Evolutionary conservation across 169 alveolate genomes (phyloP).

Genomic region (Theileria orientalis): DNA sequence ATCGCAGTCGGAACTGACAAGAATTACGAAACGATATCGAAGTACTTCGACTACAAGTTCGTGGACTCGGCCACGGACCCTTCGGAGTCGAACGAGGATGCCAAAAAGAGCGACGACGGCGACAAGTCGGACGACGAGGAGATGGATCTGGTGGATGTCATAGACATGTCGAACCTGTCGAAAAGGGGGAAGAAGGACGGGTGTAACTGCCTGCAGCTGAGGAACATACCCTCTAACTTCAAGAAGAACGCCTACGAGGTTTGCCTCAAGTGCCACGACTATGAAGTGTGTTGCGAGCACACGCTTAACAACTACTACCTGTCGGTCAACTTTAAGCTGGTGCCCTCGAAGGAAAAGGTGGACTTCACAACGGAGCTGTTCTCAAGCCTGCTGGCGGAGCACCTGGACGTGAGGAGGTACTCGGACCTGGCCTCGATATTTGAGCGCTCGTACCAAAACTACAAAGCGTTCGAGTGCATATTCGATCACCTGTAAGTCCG

Average conservation of each 20-base stretch:
- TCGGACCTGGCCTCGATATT: constrained; percentile 9
- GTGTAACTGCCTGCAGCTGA: constrained; percentile 42
- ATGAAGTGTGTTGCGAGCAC: constrained; percentile 61
- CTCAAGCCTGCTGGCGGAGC: neutral
- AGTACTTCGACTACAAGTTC: constrained; percentile 46
- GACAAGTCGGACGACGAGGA: constrained; percentile 8
- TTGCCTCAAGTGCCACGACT: constrained; percentile 55
- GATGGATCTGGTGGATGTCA: neutral
- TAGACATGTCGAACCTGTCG: constrained; percentile 6
- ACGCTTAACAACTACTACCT: constrained; percentile 42
- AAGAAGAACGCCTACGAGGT: constrained; percentile 17
- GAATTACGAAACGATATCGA: constrained; percentile 15
- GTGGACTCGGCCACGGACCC: neutral
- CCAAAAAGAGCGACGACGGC: neutral
- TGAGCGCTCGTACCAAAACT: constrained; percentile 9
- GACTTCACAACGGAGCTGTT: constrained; percentile 7
- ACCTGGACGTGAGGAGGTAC: neutral
- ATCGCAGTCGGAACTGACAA: constrained; percentile 1
- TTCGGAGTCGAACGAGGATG: constrained; percentile 7
- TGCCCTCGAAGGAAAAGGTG: neutral
- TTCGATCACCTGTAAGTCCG: constrained; percentile 8
- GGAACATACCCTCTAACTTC: constrained; percentile 20
- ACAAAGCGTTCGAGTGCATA: neutral
- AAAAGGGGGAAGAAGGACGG: neutral
- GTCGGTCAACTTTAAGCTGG: constrained; percentile 32